Evolutionary conservation across 768 basidiomycete genomes (phyloP).

Genomic region (Leccinum disarticulatum): DNA sequence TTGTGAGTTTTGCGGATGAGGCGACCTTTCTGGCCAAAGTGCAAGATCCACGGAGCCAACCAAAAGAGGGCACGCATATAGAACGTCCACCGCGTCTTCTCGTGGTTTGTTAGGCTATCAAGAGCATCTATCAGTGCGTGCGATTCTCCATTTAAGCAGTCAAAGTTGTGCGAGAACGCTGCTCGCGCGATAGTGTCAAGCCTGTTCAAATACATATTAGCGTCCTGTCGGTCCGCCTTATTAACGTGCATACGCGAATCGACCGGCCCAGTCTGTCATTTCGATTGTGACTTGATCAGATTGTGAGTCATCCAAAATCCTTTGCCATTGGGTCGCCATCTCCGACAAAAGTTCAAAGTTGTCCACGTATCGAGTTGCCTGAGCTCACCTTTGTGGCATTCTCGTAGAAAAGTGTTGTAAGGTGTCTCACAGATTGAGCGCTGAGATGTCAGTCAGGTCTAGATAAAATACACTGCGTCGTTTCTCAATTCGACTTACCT

Average conservation of each 20-base stretch:
- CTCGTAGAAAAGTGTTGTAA: constrained; percentile 54
- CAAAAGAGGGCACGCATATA: constrained; percentile 66
- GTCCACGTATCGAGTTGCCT: background rate
- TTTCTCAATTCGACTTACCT: constrained; percentile 37
- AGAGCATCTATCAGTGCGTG: constrained; percentile 51
- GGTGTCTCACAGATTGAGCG: constrained; percentile 51
- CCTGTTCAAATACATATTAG: constrained; percentile 28
- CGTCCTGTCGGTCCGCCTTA: background rate
- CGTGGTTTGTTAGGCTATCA: constrained; percentile 60
- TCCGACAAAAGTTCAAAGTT: constrained; percentile 15
- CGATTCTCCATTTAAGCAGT: constrained; percentile 49
- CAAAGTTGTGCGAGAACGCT: constrained; percentile 64
- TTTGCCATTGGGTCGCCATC: constrained; percentile 52
- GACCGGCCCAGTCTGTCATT: constrained; percentile 56
- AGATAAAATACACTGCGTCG: background rate
- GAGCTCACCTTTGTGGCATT: constrained; percentile 43
- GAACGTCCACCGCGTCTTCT: constrained; percentile 56
- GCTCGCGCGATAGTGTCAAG: constrained; percentile 60
- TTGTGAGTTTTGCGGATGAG: constrained; percentile 54
- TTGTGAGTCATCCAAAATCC: constrained; percentile 41
- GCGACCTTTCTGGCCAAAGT: constrained; percentile 55
- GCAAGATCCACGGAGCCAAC: constrained; percentile 55
- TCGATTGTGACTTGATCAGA: constrained; percentile 48
- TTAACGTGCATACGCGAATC: constrained; percentile 52
- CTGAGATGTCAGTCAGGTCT: constrained; percentile 28